These are phyloP conservation scores for Melastoma candidum DNA, from an alignment of 441 rosid species.

Conservation along the genomic window DNA sequence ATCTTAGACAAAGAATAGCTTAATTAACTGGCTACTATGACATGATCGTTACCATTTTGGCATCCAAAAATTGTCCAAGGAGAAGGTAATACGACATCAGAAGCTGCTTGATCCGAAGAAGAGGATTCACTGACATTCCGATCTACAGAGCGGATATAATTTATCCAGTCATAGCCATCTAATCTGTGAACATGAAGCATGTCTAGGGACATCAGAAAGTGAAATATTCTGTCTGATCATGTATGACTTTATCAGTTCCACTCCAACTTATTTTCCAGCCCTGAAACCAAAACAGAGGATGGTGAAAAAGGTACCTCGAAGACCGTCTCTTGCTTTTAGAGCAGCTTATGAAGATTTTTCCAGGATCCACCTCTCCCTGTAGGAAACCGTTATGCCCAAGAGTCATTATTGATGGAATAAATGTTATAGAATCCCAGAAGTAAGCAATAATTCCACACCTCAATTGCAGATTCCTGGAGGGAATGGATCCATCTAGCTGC, in stretches of 20 bases:
- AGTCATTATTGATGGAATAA: slow-evolving; percentile 9
- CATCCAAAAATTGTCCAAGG: slow-evolving; percentile 95
- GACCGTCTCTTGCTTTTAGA: slow-evolving; percentile 65
- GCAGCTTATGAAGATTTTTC: slow-evolving; percentile 35
- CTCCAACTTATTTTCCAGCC: too few relatives aligned
- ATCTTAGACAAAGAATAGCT: slow-evolving; percentile 17
- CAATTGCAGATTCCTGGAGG: slow-evolving; percentile 67
- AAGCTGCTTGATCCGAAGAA: slow-evolving; percentile 45
- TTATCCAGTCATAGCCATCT: slow-evolving; percentile 46
- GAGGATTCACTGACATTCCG: slow-evolving; percentile 63
- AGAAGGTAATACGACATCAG: slow-evolving; percentile 94
- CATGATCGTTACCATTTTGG: slow-evolving; percentile 58
- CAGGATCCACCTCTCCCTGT: slow-evolving; percentile 49
- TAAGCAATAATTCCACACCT: slow-evolving; percentile 33
- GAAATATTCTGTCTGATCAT: slow-evolving; percentile 1
- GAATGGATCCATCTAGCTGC: slow-evolving; percentile 95
- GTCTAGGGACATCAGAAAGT: background rate
- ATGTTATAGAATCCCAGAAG: slow-evolving; percentile 11
- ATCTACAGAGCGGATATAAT: slow-evolving; percentile 44
- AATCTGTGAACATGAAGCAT: slow-evolving; percentile 34
- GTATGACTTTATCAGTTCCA: too few relatives aligned
- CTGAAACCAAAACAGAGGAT: slow-evolving; percentile 1
- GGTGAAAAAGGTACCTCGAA: slow-evolving; percentile 32
- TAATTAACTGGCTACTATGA: slow-evolving; percentile 6
- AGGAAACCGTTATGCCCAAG: slow-evolving; percentile 21